Evolutionary conservation across 345 rosid species (phyloP).

Genomic region (Eucalyptus viminalis): DNA sequence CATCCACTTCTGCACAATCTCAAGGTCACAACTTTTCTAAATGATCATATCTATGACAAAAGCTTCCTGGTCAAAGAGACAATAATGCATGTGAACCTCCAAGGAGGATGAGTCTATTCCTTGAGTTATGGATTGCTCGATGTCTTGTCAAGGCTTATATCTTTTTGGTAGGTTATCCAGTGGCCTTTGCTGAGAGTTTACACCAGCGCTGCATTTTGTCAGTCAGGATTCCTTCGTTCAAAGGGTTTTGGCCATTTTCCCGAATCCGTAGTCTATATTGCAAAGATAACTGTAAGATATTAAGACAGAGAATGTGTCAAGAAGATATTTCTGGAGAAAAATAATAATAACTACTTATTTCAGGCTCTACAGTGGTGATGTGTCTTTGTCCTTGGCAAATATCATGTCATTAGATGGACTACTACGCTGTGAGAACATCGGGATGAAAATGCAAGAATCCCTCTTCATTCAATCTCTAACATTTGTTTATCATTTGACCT

Average conservation of each 20-base stretch:
- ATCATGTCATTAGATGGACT: neutral
- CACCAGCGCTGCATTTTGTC: neutral
- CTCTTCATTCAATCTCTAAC: neutral
- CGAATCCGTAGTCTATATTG: neutral
- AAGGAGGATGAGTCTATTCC: neutral
- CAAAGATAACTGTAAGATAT: neutral
- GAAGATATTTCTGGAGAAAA: neutral
- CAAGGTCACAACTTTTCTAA: neutral
- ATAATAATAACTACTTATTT: neutral
- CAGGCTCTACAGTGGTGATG: neutral
- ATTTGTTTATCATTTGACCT: neutral
- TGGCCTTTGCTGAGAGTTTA: neutral
- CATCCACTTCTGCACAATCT: neutral
- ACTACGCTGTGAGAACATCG: neutral
- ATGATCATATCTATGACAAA: neutral
- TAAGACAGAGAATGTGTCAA: neutral
- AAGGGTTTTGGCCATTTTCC: neutral
- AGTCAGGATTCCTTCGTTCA: neutral
- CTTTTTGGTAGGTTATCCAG: neutral
- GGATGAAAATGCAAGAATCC: neutral
- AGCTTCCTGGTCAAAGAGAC: neutral
- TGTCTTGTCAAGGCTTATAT: neutral
- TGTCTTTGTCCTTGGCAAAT: neutral
- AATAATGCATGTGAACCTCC: neutral
- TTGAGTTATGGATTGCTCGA: neutral